Evolutionary conservation across 768 basidiomycete species (phyloP), one percentile per base, ranked within the genome.

Genomic region (Rhodotorula toruloides): DNA sequence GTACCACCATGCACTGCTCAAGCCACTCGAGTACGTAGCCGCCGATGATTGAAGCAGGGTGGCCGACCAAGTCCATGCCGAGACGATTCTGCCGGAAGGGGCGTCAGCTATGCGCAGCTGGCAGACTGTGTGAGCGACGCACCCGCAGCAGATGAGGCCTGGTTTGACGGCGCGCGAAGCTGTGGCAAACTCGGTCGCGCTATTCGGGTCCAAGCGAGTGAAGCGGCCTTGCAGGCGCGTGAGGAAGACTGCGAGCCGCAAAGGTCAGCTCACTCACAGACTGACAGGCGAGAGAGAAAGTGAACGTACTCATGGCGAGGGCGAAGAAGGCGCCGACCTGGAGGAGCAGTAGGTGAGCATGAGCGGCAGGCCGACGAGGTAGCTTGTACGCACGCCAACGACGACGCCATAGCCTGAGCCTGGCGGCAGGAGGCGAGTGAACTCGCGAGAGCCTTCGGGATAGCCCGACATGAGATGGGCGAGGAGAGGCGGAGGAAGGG

Each of bases 21-120:
- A 86, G 14, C 88, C 91, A 72, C 85, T 90, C 74, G 87, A 86
- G 77, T 93, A 96, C 0, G 86, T 89, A 13, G 90, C 85, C 0
- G 89, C 88, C 60, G 87, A 88, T 37, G 85, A 87, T 83, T 90
- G 88, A 3, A 90, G 80, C 84, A 56, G 64, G 19, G 78, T 62
- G 9, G 72, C 50, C 16, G 37, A 31, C 61, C 62, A 63, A 3
- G 68, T 69, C 68, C 68, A 69, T 2, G 63, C 63, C 0, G 55
- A 61, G 3, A 69, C 61, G 65, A 96, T 93, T 3, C 92, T 43
- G 54, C 22, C 4, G 4, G 9, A 34, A 4, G 21, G 31, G 27
- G 25, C 17, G 43, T 21, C 29, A 55, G 54, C 13, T 8, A 4
- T n/a, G 8, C 4, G 21, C 17, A 17, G 21, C 4, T 9, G 25